Evolutionary conservation across 192 early-diverging fungal species (phyloP).

Genomic region (Glomus cerebriforme): DNA sequence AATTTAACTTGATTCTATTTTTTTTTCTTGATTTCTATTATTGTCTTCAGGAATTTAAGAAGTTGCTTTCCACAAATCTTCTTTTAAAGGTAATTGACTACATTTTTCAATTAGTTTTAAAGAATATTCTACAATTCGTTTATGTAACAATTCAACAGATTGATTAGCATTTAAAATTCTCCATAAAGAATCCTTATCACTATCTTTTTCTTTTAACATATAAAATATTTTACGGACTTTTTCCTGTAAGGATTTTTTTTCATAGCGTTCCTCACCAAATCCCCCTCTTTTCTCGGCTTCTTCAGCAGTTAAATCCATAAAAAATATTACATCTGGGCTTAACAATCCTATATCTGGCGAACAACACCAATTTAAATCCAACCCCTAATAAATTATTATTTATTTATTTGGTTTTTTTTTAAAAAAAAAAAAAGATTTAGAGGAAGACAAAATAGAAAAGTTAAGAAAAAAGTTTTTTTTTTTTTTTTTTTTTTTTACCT

Average conservation of each 20-base stretch:
- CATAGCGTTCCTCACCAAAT: conserved; percentile 94
- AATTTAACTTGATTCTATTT: neutral
- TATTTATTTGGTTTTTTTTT: neutral
- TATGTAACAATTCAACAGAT: neutral
- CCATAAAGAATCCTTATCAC: neutral
- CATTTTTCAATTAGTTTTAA: conserved; percentile 18
- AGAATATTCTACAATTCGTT: neutral
- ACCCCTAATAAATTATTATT: conserved; percentile 46
- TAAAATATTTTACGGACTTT: conserved; percentile 74
- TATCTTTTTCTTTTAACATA: neutral
- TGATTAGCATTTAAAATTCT: conserved; percentile 10
- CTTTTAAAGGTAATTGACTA: neutral
- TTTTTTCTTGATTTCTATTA: neutral
- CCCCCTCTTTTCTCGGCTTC: conserved; percentile 78
- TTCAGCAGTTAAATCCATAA: conserved; percentile 77
- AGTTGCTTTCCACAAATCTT: conserved; percentile 9
- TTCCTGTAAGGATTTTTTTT: conserved; percentile 80
- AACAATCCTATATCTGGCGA: conserved; percentile 81
- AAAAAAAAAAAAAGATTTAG: neutral
- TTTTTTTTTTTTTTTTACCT: conserved; percentile 48
- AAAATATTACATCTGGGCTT: conserved; percentile 85
- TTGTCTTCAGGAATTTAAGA: neutral
- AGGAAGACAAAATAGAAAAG: no score
- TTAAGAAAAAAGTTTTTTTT: no score
- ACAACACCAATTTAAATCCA: conserved; percentile 89